phyloP scores from a whole-genome alignment of 2,329 filamentous ascomycete genomes.

The Fusarium compactum region DNA sequence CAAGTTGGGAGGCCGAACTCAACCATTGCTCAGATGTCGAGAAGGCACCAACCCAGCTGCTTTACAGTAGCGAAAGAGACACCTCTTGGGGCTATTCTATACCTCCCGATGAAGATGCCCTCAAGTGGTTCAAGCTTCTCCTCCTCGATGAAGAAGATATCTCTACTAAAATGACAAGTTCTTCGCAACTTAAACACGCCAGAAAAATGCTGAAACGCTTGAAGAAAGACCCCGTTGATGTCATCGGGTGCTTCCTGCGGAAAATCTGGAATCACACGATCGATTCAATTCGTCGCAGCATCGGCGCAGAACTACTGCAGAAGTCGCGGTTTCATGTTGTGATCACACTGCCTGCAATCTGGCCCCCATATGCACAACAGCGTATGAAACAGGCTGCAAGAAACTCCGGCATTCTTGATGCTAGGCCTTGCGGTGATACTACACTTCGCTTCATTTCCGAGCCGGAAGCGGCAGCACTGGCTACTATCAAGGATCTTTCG shows the following conservation, averaged over 20 bases:
- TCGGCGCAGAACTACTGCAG: constrained; percentile 28
- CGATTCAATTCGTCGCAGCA: constrained; percentile 40
- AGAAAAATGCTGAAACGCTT: not conserved
- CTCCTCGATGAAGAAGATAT: constrained; percentile 53
- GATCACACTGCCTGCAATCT: constrained; percentile 60
- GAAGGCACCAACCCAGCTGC: constrained; percentile 51
- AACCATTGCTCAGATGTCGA: constrained; percentile 45
- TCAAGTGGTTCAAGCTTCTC: constrained; percentile 59
- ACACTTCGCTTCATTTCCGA: constrained; percentile 55
- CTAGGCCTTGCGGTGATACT: constrained; percentile 47
- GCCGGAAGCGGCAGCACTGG: constrained; percentile 60
- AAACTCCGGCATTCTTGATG: constrained; percentile 52
- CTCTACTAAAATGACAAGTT: constrained; percentile 26
- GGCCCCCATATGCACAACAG: constrained; percentile 54
- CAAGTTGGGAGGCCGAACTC: constrained; percentile 45
- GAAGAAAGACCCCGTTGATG: constrained; percentile 44
- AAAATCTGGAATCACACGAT: constrained; percentile 51
- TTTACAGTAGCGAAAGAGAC: not conserved
- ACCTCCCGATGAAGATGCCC: constrained; percentile 25
- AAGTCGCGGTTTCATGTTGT: constrained; percentile 52
- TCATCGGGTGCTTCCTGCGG: constrained; percentile 50
- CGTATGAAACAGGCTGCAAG: constrained; percentile 53
- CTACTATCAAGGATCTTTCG: constrained; percentile 49
- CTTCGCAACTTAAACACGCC: constrained; percentile 37
- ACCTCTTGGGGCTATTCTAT: constrained; percentile 52